A percentile compares a stretch with the other conserved stretches of the same genome.
Evolutionary conservation across 257 asterid species (phyloP).

Genomic region (Rhazya stricta): DNA sequence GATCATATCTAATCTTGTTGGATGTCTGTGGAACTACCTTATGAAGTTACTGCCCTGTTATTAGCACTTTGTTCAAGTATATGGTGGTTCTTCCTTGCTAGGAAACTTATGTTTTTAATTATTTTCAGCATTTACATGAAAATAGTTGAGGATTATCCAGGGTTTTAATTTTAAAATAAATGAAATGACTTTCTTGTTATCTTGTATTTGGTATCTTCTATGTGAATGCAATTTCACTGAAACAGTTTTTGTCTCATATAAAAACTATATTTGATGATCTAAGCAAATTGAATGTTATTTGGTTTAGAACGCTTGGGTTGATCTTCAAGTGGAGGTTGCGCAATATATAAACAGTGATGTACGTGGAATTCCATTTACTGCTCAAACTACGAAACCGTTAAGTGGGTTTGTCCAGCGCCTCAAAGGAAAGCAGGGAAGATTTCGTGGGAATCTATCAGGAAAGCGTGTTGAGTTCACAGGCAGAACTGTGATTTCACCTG

Average conservation of each 20-base stretch:
- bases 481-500: slow-evolving; percentile 96
- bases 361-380: slow-evolving; percentile 46
- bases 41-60: not conserved
- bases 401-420: slow-evolving; percentile 94
- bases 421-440: slow-evolving; percentile 93
- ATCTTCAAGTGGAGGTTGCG: slow-evolving; percentile 75
- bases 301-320: slow-evolving; percentile 57
- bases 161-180: not conserved
- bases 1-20: not conserved
- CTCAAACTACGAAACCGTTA: slow-evolving; percentile 40
- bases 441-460: slow-evolving; percentile 88
- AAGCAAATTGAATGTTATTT: slow-evolving; percentile 2
- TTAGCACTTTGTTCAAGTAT: not conserved
- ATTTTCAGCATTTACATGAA: not conserved
- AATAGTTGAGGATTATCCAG: not conserved
- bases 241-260: not conserved
- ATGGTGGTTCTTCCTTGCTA: not conserved
- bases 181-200: not conserved
- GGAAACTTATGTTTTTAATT: not conserved
- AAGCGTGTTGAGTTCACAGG: slow-evolving; percentile 97
- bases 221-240: not conserved
- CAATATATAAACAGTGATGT: slow-evolving; percentile 78
- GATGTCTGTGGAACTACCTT: not conserved
- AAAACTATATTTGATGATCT: not conserved
- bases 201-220: not conserved